These are phyloP conservation scores for Chlamydomonas schloesseri DNA, from an alignment of 139 green algal species.

Conservation along the genomic window DNA sequence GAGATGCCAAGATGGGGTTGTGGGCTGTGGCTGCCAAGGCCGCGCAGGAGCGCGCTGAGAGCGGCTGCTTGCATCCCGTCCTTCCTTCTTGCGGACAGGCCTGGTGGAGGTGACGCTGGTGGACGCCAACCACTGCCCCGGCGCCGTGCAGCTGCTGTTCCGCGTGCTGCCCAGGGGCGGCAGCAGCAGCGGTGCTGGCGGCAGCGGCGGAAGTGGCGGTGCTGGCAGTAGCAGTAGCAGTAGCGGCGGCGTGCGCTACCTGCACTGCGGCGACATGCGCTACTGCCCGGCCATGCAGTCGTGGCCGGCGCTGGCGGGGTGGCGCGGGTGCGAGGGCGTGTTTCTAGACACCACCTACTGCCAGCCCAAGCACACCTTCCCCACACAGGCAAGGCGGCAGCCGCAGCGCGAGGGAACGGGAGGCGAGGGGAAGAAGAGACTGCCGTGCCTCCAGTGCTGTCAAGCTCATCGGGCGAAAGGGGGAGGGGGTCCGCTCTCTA, in stretches of 20 bases:
- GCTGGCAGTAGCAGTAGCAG: neutral
- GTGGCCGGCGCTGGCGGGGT: slow-evolving; percentile 62
- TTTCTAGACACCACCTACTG: slow-evolving; percentile 93
- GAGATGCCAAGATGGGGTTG: no score
- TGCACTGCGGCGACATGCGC: slow-evolving; percentile 88
- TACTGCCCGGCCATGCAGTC: slow-evolving; percentile 62
- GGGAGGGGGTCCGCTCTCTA: no score
- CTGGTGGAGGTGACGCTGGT: slow-evolving; percentile 79
- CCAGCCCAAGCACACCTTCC: slow-evolving; percentile 78
- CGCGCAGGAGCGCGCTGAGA: no score
- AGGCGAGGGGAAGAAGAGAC: no score
- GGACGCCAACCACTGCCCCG: slow-evolving; percentile 89
- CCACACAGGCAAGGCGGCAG: slow-evolving; percentile 64
- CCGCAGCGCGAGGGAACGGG: no score
- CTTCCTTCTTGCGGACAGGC: no score
- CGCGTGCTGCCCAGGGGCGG: slow-evolving; percentile 56
- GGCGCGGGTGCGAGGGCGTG: slow-evolving; percentile 65
- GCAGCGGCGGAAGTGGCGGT: neutral
- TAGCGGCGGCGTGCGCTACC: slow-evolving; percentile 36
- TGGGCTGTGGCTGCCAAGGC: no score
- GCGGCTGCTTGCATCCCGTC: no score
- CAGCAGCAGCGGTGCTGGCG: neutral
- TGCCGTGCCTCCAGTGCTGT: no score
- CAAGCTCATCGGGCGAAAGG: no score
- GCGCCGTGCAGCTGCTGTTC: slow-evolving; percentile 85